These are phyloP conservation scores for Fusarium sp. DNA, from an alignment of 2,329 filamentous ascomycete genomes.

Conservation along the genomic window DNA sequence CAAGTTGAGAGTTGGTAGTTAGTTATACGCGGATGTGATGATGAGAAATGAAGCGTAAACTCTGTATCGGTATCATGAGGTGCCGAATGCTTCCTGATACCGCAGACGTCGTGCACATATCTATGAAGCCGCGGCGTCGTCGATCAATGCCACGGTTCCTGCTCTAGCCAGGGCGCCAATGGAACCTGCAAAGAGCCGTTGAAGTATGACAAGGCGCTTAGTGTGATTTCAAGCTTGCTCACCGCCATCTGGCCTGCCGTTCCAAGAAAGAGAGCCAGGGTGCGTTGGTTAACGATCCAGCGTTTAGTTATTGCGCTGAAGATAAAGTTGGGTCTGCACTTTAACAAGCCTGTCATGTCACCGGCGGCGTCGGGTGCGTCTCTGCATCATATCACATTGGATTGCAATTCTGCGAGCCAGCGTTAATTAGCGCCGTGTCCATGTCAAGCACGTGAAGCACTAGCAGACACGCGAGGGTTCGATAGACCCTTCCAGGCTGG, in stretches of 20 bases:
- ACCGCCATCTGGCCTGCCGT: conserved; percentile 10
- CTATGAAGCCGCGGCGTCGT: neutral
- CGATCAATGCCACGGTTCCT: neutral
- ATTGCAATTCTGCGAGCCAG: neutral
- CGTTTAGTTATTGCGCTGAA: neutral
- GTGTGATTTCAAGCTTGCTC: neutral
- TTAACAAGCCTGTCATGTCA: neutral
- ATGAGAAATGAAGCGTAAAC: neutral
- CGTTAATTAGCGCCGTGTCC: neutral
- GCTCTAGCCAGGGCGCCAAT: neutral
- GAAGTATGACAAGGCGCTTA: neutral
- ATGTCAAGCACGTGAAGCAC: conserved; percentile 24
- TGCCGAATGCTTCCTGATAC: neutral
- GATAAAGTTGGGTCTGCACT: neutral
- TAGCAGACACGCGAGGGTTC: conserved; percentile 14
- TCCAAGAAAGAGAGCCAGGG: neutral
- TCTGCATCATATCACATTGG: neutral
- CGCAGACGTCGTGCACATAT: neutral
- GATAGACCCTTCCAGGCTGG: conserved; percentile 11
- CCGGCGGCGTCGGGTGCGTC: neutral
- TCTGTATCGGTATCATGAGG: neutral
- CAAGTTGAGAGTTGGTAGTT: neutral
- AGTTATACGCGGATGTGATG: neutral
- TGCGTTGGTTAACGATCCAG: neutral
- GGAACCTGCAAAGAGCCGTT: neutral